phyloP scores from a whole-genome alignment of 768 basidiomycete genomes.

The Auricularia sp. region DNA sequence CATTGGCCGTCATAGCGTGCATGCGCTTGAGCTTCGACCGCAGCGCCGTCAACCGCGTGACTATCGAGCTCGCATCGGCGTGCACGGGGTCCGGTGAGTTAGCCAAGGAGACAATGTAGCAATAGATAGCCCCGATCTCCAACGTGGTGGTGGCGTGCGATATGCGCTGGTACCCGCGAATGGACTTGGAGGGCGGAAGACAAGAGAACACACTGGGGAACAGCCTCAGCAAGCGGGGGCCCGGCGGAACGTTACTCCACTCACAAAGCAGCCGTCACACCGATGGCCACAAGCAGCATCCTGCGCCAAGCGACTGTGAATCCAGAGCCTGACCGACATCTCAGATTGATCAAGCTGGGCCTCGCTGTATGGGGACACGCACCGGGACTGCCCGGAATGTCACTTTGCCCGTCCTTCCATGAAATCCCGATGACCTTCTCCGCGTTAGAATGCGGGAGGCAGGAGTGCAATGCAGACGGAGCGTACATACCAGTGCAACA shows the following conservation, averaged over 20 bases:
- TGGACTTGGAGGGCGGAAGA: slow-evolving; percentile 65
- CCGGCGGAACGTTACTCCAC: slow-evolving; percentile 16
- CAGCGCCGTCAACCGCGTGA: slow-evolving; percentile 62
- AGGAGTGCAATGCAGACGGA: neutral
- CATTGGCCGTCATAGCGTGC: slow-evolving; percentile 44
- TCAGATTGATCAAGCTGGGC: too few relatives aligned
- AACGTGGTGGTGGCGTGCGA: slow-evolving; percentile 57
- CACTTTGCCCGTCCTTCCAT: slow-evolving; percentile 49
- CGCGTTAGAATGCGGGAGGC: neutral
- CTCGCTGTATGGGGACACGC: neutral
- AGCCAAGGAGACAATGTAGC: slow-evolving; percentile 65
- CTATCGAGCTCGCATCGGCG: slow-evolving; percentile 43
- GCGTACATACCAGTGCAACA: slow-evolving; percentile 39
- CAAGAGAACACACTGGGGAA: slow-evolving; percentile 50
- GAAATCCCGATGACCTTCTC: slow-evolving; percentile 62
- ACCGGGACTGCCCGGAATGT: slow-evolving; percentile 38
- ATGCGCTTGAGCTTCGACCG: slow-evolving; percentile 63
- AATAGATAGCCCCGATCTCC: slow-evolving; percentile 64
- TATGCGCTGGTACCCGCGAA: slow-evolving; percentile 62
- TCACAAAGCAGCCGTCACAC: slow-evolving; percentile 72
- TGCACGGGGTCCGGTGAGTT: slow-evolving; percentile 38
- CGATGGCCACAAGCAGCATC: slow-evolving; percentile 44
- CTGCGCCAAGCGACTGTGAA: slow-evolving; percentile 63
- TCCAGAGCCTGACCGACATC: slow-evolving; percentile 31
- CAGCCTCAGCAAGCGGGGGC: slow-evolving; percentile 9